Evolutionary conservation across 805 yeast genomes (phyloP).

Genomic region (Kodamaea fukazawae): DNA sequence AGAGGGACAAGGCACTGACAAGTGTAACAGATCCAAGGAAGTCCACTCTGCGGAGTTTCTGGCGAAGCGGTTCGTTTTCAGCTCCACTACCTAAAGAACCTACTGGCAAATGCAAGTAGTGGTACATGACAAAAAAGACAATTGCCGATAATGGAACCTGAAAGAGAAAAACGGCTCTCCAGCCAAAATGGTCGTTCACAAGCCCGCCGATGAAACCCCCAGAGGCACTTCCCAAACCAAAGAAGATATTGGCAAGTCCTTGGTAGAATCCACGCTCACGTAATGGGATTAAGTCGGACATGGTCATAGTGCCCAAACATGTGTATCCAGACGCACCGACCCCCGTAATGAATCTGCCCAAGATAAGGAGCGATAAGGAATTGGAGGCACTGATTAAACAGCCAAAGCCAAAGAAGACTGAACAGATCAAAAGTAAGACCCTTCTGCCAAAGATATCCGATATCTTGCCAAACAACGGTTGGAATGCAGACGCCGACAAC

Average conservation of each 20-base stretch:
- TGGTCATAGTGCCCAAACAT: slow-evolving; percentile 69
- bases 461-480: slow-evolving; percentile 68
- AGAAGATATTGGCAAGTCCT: slow-evolving; percentile 75
- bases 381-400: slow-evolving; percentile 54
- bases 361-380: slow-evolving; percentile 46
- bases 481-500: slow-evolving; percentile 67
- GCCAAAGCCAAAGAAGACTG: slow-evolving; percentile 54
- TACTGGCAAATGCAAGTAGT: slow-evolving; percentile 46
- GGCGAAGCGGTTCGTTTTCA: slow-evolving; percentile 42
- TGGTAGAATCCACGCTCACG: slow-evolving; percentile 79
- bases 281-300: slow-evolving; percentile 73
- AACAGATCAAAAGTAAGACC: slow-evolving; percentile 49
- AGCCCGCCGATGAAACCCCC: slow-evolving; percentile 52
- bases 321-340: slow-evolving; percentile 90
- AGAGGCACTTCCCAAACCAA: slow-evolving; percentile 62
- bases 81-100: slow-evolving; percentile 58
- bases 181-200: slow-evolving; percentile 53
- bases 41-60: slow-evolving; percentile 59
- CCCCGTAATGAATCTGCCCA: slow-evolving; percentile 74
- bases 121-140: slow-evolving; percentile 36
- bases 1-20: slow-evolving; percentile 54
- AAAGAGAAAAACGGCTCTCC: slow-evolving; percentile 43
- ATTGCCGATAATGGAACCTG: slow-evolving; percentile 43
- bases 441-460: slow-evolving; percentile 71
- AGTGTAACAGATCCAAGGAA: slow-evolving; percentile 61